Evolutionary conservation across 139 green algal genomes (phyloP), one percentile per base, ranked within the genome.

Genomic region (Asterochloris sp.): DNA sequence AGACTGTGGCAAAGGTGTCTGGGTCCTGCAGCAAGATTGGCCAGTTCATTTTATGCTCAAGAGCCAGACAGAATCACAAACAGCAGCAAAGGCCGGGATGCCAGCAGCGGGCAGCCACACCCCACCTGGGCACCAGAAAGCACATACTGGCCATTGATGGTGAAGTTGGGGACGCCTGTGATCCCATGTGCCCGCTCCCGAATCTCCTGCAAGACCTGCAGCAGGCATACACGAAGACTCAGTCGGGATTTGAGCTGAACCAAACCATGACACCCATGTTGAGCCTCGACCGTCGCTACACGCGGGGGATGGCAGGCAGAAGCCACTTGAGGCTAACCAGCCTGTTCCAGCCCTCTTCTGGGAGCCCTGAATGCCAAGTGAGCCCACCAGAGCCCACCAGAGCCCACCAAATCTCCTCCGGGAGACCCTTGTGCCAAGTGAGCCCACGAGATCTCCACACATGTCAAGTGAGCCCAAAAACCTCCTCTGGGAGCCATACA

Each of bases 141-240:
- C 16, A 83, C 63, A 74, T 84, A 84, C 23, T 84, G 86, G 23
- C 83, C 86, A 64, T 89, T 73, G 61, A 93, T 83, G 27, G 85
- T 87, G 84, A 92, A 93, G 82, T 88, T 83, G 2, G 90, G 90
- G 23, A 93, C 90, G 29, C 90, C 90, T 24, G 74, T 86, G 1
- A 93, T 78, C n/a, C 83, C 86, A 11, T 47, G 28, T 21, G 84
- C 84, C 62, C 76, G 71, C 21, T 9, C 23, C 17, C 66, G 66
- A 14, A 84, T 27, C 81, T 84, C 81, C 24, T 84, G 62, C 62
- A 67, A 19, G 23, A 83, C 80, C 80, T 83, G 69, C 60, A 78
- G 4, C 38, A 16, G 23, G 29, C 76, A n/a, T 66, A 17, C 54
- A 71, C 17, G 66, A 21, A 8, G 21, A 26, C 21, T 71, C 19